Base-by-base conservation (phyloP, 106 monocot species). In the Cymbidium sinense region DNA sequence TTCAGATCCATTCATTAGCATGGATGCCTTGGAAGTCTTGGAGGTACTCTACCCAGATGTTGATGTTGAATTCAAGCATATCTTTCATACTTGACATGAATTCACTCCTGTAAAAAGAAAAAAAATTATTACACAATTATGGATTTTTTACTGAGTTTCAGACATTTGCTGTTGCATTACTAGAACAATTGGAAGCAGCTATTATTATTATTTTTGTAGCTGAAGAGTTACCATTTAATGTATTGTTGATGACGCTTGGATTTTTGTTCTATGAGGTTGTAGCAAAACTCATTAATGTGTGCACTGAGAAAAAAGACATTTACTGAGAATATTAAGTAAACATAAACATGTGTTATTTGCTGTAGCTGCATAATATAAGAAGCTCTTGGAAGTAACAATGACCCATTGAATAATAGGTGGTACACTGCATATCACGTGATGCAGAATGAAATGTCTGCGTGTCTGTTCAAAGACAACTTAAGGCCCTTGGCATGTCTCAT, bases 1-100 rank as follows among this genome's bases (percentile, higher is more conserved):
- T 81, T 90, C 94, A 50, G 94, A 98, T 88, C 96, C 96, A 20
- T 98, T 98, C 54, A 88, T 94, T 72, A 91, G 94, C 65, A 92
- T 90, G 34, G 96, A 98, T 85, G 94, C 93, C 50, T 81, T 98
- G 69, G 96, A 98, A 71, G 94, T 94, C 62, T 81, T 98, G 83
- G 96, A 92, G 96, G 96, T 94, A 83, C 28, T 39, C 2, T 67
- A 67, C 33, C 31, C 33, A 67, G 31, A 29, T 67, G 67, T 2
- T 67, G 67, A 29, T 67, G 33, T 67, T 67, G 30, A 67, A 31
- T 29, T 67, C 31, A 29, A 67, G 15, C n/a, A 71, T 5, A 39
- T 71, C 29, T 37, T 71, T 31, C 31, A 18, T 30, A 17, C 67
- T 67, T 67, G 7, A 33, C 37, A 39, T 71, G 37, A 71, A 71